These are phyloP conservation scores for Obba rivulosa DNA, from an alignment of 768 basidiomycete genomes.

Conservation along the genomic window DNA sequence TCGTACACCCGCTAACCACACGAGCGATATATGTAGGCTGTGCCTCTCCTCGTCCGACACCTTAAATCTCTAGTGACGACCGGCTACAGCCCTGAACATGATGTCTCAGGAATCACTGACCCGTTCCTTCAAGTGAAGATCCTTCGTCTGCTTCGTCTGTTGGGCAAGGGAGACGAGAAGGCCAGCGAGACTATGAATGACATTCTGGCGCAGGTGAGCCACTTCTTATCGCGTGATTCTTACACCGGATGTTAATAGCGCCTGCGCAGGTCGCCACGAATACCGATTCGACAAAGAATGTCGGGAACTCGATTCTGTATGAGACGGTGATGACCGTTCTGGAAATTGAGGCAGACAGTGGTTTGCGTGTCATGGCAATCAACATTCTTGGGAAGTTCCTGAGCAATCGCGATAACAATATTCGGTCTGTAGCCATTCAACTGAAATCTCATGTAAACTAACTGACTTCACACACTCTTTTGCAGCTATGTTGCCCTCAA, in stretches of 20 bases:
- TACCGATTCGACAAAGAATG: conserved; percentile 96
- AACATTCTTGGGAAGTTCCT: conserved; percentile 98
- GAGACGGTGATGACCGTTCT: conserved; percentile 95
- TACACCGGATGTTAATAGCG: not conserved
- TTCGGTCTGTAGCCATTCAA: conserved; percentile 57
- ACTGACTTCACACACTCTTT: not conserved
- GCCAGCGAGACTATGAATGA: conserved; percentile 98
- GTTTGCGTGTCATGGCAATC: conserved; percentile 97
- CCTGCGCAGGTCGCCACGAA: conserved; percentile 90
- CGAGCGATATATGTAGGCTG: conserved; percentile 53
- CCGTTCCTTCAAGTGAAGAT: conserved; percentile 94
- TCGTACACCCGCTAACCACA: not conserved
- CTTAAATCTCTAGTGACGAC: conserved; percentile 93
- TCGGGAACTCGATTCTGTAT: conserved; percentile 96
- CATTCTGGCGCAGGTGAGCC: conserved; percentile 82
- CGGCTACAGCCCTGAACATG: conserved; percentile 97
- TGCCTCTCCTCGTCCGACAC: conserved; percentile 89
- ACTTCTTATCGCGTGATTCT: not conserved
- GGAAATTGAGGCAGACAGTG: conserved; percentile 95
- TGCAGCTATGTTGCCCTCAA: conserved; percentile 93
- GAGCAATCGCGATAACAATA: conserved; percentile 97
- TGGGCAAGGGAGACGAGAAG: conserved; percentile 78
- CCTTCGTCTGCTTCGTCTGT: conserved; percentile 79
- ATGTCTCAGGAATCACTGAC: conserved; percentile 98
- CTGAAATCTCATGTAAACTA: too few species aligned